phyloP scores from a whole-genome alignment of 371 early-diverging fungal genomes.

The Haplosporangium sp. region DNA sequence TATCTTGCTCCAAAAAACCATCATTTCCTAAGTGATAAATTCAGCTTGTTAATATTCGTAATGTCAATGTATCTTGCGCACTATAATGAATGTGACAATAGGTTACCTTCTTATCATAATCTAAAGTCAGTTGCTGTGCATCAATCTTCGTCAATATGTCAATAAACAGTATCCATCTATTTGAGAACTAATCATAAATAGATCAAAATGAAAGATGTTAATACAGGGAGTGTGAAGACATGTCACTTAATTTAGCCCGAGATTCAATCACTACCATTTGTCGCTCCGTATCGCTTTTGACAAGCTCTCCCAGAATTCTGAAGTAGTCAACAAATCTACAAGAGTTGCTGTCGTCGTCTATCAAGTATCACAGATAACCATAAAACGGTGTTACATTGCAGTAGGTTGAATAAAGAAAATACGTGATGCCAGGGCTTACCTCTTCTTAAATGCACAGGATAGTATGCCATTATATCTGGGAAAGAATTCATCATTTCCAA shows the following conservation, averaged over 20 bases:
- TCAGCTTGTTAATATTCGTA: background rate
- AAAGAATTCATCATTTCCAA: conserved; percentile 31
- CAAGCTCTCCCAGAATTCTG: conserved; percentile 29
- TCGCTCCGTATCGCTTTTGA: conserved; percentile 32
- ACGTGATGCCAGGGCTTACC: conserved; percentile 9
- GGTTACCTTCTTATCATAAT: conserved; percentile 51
- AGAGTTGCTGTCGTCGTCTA: conserved; percentile 43
- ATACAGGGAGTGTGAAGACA: background rate
- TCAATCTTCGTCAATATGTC: conserved; percentile 34
- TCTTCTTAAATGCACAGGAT: conserved; percentile 25
- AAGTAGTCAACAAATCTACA: conserved; percentile 53
- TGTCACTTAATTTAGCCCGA: too few relatives aligned
- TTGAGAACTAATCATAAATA: conserved; percentile 16
- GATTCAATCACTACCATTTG: conserved; percentile 12
- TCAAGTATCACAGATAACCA: background rate
- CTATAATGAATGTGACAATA: background rate
- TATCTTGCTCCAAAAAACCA: conserved; percentile 45
- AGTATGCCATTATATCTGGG: conserved; percentile 24
- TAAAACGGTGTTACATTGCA: background rate
- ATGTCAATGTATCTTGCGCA: background rate
- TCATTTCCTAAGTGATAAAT: conserved; percentile 34
- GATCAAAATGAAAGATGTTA: too few relatives aligned
- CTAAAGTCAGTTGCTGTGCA: conserved; percentile 30
- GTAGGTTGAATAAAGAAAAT: background rate
- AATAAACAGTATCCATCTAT: conserved; percentile 32